Base-by-base conservation (phyloP, 2,329 filamentous ascomycete genomes). In the Penicillium sp. region DNA sequence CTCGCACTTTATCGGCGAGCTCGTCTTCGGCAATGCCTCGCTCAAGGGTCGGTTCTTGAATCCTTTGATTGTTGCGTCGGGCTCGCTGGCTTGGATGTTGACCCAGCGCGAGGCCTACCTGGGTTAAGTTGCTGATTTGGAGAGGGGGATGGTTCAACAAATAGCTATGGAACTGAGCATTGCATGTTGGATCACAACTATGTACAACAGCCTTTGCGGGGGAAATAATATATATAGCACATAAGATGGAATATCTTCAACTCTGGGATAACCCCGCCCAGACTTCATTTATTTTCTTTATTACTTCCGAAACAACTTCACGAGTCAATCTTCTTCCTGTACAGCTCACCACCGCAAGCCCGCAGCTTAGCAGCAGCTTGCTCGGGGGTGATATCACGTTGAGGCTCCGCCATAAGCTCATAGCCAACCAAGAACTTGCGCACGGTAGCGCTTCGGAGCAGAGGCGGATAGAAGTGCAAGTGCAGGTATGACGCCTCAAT, bases 341-440 rank as follows among this genome's bases (percentile, higher is more conserved):
- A 97, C 60, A 99, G 77, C 70, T 90, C 85, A 16, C 92, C 92
- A 4, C 86, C 89, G 61, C 91, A 92, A 56, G 82, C 81, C 62
- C 89, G 84, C 57, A 99, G 78, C 48, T 86, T 85, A 26, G 85
- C 86, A 14, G 94, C 89, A 1, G 94, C 94, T 76, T 97, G 94
- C 76, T 99, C 94, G 0, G 94, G 93, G 0, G 94, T 99, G 67
- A 99, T 97, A 72, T 99, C 94, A 57, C 94, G 85, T 76, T 99
- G 94, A n/a, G 94, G 93, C 77, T 99, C 94, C 2, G 90, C 94
- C 85, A 99, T 85, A 76, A 99, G 82, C 77, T 99, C 94, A 72
- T 96, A 82, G 61, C 94, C 94, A 34, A 99, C 94, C 50, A 97
- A 76, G 77, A 97, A 99, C 78, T 99, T 99, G 65, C 90, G 87